Evolutionary conservation across 2,329 filamentous ascomycete species (phyloP), one percentile per base, ranked within the genome.

Genomic region (Escovopsis weberi): DNA sequence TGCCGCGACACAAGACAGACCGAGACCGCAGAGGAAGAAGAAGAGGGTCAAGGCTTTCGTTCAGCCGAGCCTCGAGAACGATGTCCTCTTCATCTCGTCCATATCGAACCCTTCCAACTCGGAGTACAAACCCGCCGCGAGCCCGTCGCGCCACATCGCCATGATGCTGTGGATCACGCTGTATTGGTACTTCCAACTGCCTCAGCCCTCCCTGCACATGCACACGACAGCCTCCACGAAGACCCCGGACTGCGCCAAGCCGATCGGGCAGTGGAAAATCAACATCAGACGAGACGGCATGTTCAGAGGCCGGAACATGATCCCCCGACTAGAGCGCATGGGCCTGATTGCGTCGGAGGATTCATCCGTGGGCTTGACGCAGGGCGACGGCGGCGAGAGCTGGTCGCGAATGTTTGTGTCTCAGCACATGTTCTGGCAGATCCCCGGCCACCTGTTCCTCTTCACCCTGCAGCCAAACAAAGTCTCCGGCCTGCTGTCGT

Each of bases 121-220:
- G 56, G 86, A 94, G 39, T 93, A 82, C 65, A 85, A 83, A 56
- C 78, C 85, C 1, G 75, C 82, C 2, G 78, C 72, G 12, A 94
- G 86, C 47, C 85, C 85, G 0, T 91, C 86, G 1, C 72, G 88
- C 37, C 85, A 94, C 63, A 85, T 94, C 46, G 89, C 89, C 50
- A 87, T 95, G 85, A 94, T 95, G 82, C 72, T 96, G 6, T 96
- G 86, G 85, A 78, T 87, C 32, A 88, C 86, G 1, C 68, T 96
- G 36, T 94, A 86, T 67, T 96, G 89, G 89, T 96, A 96, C 67
- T 96, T 95, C 53, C 88, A 95, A 63, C 85, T 94, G 59, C 73
- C 78, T 1, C 73, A 81, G 52, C 89, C 89, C 0, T 68, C 72
- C 19, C 69, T 74, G 0, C 72, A 75, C 40, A 56, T 91, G 11